A percentile compares a stretch with the other conserved stretches of the same genome.
phyloP scores from a whole-genome alignment of 805 yeast genomes.

The Candida odintsovae region DNA sequence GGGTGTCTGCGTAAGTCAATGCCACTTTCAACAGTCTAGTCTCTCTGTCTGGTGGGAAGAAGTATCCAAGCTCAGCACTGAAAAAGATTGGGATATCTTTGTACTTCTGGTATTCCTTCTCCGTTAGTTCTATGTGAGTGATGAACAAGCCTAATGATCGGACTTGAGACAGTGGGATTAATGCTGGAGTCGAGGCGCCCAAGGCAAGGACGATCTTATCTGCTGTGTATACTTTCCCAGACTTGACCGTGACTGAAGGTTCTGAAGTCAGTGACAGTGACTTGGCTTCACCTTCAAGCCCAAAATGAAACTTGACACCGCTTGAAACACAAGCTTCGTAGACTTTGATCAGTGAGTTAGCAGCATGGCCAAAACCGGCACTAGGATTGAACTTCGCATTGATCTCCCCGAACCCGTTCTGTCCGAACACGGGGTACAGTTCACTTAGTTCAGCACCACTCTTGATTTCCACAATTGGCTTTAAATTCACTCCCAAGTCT shows the following conservation, averaged over 20 bases:
- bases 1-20: conserved; percentile 24
- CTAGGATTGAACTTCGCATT: conserved; percentile 33
- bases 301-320: conserved; percentile 33
- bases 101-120: conserved; percentile 29
- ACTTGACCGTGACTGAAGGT: conserved; percentile 18
- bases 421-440: conserved; percentile 22
- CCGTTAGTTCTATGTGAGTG: conserved; percentile 31
- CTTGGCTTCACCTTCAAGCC: conserved; percentile 24
- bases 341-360: conserved; percentile 30
- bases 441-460: conserved; percentile 28
- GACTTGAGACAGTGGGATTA: conserved; percentile 29
- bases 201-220: conserved; percentile 28
- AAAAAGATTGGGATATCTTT: conserved; percentile 37
- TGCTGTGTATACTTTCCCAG: conserved; percentile 23
- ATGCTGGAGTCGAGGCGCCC: conserved; percentile 33
- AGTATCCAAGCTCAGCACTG: conserved; percentile 37
- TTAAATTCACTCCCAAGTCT: conserved; percentile 19
- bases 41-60: conserved; percentile 41
- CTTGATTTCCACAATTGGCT: conserved; percentile 22
- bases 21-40: conserved; percentile 34
- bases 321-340: conserved; percentile 22
- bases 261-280: conserved; percentile 4
- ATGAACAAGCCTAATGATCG: conserved; percentile 33
- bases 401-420: conserved; percentile 20
- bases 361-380: conserved; percentile 38